Conservation (phyloP, 1,284 basidiomycete species). For the Boletus smithii region DNA sequence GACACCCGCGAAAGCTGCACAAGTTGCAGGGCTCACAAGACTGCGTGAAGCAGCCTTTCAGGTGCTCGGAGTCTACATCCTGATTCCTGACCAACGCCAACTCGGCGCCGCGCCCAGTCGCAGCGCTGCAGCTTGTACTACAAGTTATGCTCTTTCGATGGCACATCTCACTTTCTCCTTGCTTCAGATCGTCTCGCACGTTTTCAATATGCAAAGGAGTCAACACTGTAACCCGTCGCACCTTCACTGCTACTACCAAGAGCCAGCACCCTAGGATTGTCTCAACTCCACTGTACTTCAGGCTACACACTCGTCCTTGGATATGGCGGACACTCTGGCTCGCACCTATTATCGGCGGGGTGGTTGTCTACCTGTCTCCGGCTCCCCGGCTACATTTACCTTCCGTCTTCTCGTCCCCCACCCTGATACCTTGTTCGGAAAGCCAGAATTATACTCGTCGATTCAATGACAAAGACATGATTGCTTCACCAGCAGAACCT, state of each 20-base stretch:
- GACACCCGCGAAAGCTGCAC: too few relatives aligned
- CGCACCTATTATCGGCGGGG: slow-evolving; percentile 53
- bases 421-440: slow-evolving; percentile 57
- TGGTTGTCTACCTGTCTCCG: slow-evolving; percentile 46
- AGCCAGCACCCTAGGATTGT: background rate
- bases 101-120: background rate
- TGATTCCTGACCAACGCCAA: too few relatives aligned
- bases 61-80: too few relatives aligned
- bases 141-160: slow-evolving; percentile 21
- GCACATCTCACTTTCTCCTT: slow-evolving; percentile 1
- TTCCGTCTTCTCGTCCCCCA: slow-evolving; percentile 54
- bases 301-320: slow-evolving; percentile 24
- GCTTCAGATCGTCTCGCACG: slow-evolving; percentile 5
- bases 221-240: slow-evolving; percentile 2
- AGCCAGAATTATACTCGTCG: slow-evolving; percentile 21
- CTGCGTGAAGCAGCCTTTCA: too few relatives aligned
- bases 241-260: slow-evolving; percentile 9
- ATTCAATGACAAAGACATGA: slow-evolving; percentile 35
- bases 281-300: slow-evolving; percentile 19
- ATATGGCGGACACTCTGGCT: slow-evolving; percentile 47
- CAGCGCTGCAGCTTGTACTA: background rate
- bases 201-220: background rate
- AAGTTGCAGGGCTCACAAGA: too few relatives aligned
- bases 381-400: slow-evolving; percentile 40
- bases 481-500: slow-evolving; percentile 61